phyloP scores from a whole-genome alignment of 2,329 filamentous ascomycete species.

The Neopestalotiopsis rosae region DNA sequence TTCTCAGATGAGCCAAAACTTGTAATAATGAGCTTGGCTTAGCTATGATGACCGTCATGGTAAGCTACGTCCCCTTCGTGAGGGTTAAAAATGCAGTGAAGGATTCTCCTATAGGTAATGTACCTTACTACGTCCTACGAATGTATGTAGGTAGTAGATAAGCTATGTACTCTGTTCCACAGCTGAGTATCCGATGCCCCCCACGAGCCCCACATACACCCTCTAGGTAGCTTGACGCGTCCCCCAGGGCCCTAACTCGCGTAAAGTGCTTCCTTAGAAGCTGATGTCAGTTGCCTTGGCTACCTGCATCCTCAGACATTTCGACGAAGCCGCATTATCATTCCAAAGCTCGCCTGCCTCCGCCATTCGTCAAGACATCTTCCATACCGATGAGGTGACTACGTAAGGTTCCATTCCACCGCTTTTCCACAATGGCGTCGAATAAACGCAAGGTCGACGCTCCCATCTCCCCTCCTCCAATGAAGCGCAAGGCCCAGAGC shows the following conservation, averaged over 20 bases:
- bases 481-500: slow-evolving; percentile 59
- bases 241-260: background rate
- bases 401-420: background rate
- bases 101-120: too few relatives aligned
- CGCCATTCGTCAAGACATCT: accelerated
- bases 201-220: background rate
- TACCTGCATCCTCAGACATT: background rate
- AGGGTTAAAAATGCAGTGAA: too few relatives aligned
- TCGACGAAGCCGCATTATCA: background rate
- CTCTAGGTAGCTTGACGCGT: background rate
- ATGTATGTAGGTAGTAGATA: too few relatives aligned
- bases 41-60: too few relatives aligned
- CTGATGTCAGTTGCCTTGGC: background rate
- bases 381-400: background rate
- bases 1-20: too few relatives aligned
- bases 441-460: slow-evolving; percentile 35
- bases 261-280: background rate
- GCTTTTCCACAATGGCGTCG: background rate
- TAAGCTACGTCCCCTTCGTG: too few relatives aligned
- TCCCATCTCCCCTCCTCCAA: slow-evolving; percentile 57
- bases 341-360: background rate
- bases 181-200: too few relatives aligned
- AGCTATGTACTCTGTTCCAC: too few relatives aligned
- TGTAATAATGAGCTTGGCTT: too few relatives aligned
- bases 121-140: too few relatives aligned